Percentiles rank a stretch among this genome's conserved stretches.
Evolutionary conservation across 345 rosid species (phyloP).

Genomic region (Lepidium aucheri): DNA sequence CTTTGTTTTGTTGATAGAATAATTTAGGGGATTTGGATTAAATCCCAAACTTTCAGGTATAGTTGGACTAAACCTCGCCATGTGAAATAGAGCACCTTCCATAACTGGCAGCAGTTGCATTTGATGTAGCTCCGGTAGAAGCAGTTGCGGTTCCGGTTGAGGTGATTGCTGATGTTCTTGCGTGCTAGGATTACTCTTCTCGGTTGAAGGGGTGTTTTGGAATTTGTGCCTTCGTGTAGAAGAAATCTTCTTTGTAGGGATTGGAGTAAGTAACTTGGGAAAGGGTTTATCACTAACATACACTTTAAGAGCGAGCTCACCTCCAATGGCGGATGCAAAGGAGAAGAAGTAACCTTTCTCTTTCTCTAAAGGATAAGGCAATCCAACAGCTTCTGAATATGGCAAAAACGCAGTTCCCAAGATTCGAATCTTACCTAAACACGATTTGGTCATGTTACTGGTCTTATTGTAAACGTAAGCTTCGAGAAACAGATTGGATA

Average conservation of each 20-base stretch:
- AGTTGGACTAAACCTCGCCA: not conserved
- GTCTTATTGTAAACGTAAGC: constrained; percentile 47
- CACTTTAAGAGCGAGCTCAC: constrained; percentile 75
- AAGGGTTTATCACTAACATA: constrained; percentile 58
- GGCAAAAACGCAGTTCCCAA: constrained; percentile 74
- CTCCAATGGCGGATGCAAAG: constrained; percentile 31
- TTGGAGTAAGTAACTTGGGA: constrained; percentile 17
- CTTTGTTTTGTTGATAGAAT: constrained; percentile 65
- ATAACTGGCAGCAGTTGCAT: constrained; percentile 17
- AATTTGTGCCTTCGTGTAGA: constrained; percentile 6
- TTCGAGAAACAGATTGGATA: constrained; percentile 50
- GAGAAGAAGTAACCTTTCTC: constrained; percentile 46
- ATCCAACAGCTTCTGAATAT: constrained; percentile 58
- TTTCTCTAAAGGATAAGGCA: constrained; percentile 81
- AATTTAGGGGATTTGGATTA: constrained; percentile 50
- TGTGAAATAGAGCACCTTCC: not conserved
- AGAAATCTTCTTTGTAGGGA: constrained; percentile 43
- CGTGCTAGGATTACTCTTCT: constrained; percentile 3
- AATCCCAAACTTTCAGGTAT: not conserved
- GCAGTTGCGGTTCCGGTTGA: constrained; percentile 31
- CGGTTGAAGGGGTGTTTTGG: not conserved
- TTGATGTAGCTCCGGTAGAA: too few species aligned
- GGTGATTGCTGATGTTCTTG: constrained; percentile 9
- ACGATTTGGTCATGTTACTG: constrained; percentile 37
- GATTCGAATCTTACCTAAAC: constrained; percentile 65